Evolutionary conservation across 345 rosid genomes (phyloP).

Genomic region (Citrus medica): DNA sequence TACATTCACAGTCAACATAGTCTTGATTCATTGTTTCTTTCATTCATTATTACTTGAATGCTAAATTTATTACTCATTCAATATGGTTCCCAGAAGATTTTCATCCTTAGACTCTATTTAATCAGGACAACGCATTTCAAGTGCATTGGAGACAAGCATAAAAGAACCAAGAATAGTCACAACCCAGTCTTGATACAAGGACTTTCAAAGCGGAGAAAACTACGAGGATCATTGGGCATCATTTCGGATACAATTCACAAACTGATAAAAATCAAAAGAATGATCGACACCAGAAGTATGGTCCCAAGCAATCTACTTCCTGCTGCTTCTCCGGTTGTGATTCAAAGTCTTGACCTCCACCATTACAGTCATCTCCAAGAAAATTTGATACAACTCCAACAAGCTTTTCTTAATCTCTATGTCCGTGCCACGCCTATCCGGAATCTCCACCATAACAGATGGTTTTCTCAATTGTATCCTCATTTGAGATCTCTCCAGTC

Average conservation of each 20-base stretch:
- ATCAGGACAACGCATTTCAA: too few relatives aligned
- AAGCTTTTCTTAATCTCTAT: slow-evolving; percentile 93
- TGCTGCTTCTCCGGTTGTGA: slow-evolving; percentile 59
- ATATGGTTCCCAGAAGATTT: too few relatives aligned
- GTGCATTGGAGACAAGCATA: too few relatives aligned
- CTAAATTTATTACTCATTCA: too few relatives aligned
- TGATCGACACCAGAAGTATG: slow-evolving; percentile 55
- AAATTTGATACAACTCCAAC: slow-evolving; percentile 87
- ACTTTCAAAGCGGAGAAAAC: not conserved
- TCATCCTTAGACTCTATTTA: too few relatives aligned
- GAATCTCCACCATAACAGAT: slow-evolving; percentile 81
- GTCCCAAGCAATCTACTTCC: slow-evolving; percentile 74
- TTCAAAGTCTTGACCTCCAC: slow-evolving; percentile 73
- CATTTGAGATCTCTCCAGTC: too few relatives aligned
- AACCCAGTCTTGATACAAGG: too few relatives aligned
- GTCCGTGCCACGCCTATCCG: slow-evolving; percentile 70
- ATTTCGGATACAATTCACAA: slow-evolving; percentile 53
- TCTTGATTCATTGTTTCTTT: too few relatives aligned
- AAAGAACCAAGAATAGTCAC: too few relatives aligned
- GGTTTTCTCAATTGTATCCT: slow-evolving; percentile 51
- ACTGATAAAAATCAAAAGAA: slow-evolving; percentile 62
- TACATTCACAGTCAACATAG: too few relatives aligned
- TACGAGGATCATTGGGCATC: slow-evolving; percentile 36
- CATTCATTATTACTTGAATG: too few relatives aligned
- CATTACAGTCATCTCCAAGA: slow-evolving; percentile 92